Evolutionary conservation across 2,329 filamentous ascomycete species (phyloP).

Genomic region (Colletotrichum eremochloae): DNA sequence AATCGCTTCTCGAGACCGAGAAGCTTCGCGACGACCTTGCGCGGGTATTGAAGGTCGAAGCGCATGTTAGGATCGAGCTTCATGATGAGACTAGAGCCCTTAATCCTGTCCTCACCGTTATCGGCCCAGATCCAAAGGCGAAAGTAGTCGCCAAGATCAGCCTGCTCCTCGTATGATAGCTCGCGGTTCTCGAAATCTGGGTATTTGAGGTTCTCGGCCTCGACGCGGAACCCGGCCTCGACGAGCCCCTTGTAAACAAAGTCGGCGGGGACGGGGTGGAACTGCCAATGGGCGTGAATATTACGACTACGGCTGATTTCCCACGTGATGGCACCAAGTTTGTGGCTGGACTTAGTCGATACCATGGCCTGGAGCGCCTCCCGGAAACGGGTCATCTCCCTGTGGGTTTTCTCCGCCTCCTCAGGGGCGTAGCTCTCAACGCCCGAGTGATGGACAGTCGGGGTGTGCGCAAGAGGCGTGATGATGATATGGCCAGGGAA

Average conservation of each 20-base stretch:
- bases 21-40: conserved; percentile 89
- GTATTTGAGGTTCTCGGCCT: conserved; percentile 80
- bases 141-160: conserved; percentile 76
- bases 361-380: conserved; percentile 85
- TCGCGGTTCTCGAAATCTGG: conserved; percentile 64
- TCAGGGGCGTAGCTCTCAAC: conserved; percentile 63
- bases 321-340: conserved; percentile 88
- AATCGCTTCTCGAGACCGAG: conserved; percentile 82
- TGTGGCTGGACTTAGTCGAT: conserved; percentile 62
- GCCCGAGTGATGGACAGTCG: conserved; percentile 78
- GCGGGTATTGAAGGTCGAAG: conserved; percentile 92
- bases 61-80: conserved; percentile 77
- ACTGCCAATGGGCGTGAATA: conserved; percentile 95
- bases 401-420: conserved; percentile 72
- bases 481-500: conserved; percentile 93
- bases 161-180: conserved; percentile 64
- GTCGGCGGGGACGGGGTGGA: conserved; percentile 80
- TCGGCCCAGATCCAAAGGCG: conserved; percentile 84
- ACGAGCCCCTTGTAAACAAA: conserved; percentile 80
- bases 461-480: conserved; percentile 85
- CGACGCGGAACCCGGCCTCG: conserved; percentile 88
- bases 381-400: conserved; percentile 88
- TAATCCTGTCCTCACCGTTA: conserved; percentile 65
- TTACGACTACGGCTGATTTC: conserved; percentile 87
- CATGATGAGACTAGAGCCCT: conserved; percentile 80